Evolutionary conservation across 2,329 filamentous ascomycete genomes (phyloP).

Genomic region (Penicillium decumbens): DNA sequence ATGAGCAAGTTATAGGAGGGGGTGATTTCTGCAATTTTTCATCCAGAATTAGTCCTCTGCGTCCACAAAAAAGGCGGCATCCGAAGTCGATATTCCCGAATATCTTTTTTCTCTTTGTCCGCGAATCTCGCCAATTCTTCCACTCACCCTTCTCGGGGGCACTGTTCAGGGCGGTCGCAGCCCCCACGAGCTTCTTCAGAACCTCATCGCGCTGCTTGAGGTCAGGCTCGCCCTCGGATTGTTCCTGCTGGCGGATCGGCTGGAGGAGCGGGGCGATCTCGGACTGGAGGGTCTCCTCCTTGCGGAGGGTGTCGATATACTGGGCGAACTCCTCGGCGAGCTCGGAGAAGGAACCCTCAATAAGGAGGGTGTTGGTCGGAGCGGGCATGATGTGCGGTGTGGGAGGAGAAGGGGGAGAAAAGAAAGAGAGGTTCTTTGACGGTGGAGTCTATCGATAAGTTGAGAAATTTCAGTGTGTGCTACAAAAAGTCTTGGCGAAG

Average conservation of each 20-base stretch:
- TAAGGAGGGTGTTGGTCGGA: conserved; percentile 59
- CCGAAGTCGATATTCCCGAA: neutral
- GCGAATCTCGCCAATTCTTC: conserved; percentile 6
- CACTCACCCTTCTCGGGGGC: conserved; percentile 75
- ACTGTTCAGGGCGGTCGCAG: conserved; percentile 70
- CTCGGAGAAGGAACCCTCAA: conserved; percentile 93
- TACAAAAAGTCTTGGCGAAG: conserved; percentile 38
- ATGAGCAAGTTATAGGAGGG: conserved; percentile 95
- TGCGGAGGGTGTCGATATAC: conserved; percentile 80
- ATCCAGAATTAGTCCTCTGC: conserved; percentile 20
- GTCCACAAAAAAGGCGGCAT: conserved; percentile 2
- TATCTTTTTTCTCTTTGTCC: conserved; percentile 13
- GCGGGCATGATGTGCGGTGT: conserved; percentile 50
- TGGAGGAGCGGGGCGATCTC: conserved; percentile 67
- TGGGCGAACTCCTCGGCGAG: conserved; percentile 90
- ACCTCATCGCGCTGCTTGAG: conserved; percentile 69
- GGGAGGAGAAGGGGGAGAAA: conserved; percentile 17
- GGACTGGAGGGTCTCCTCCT: conserved; percentile 54
- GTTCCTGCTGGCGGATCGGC: conserved; percentile 51
- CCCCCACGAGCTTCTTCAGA: conserved; percentile 81
- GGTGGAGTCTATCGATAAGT: conserved; percentile 37
- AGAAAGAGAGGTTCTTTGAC: conserved; percentile 26
- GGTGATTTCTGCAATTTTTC: conserved; percentile 65
- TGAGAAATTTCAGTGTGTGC: conserved; percentile 43
- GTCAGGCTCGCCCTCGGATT: conserved; percentile 51